A percentile compares a stretch with the other conserved stretches of the same genome.
phyloP scores from a whole-genome alignment of 805 yeast species.

The Priceomyces fermenticarens region DNA sequence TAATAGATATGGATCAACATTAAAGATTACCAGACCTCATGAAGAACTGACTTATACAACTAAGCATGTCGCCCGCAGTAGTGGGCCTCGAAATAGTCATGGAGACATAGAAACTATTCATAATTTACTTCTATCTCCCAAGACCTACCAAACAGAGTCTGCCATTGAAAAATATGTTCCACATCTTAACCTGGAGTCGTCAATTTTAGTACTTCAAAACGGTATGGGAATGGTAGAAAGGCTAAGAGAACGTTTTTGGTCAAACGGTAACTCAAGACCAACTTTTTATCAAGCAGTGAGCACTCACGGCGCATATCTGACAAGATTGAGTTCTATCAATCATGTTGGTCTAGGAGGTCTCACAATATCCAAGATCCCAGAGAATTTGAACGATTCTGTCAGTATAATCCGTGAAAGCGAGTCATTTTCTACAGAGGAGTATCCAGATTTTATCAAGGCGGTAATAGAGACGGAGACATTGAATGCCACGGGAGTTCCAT shows the following conservation, averaged over 20 bases:
- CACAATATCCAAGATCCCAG: slow-evolving; percentile 56
- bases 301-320: slow-evolving; percentile 76
- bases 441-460: slow-evolving; percentile 18
- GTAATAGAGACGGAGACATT: slow-evolving; percentile 21
- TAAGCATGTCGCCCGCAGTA: slow-evolving; percentile 19
- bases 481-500: slow-evolving; percentile 26
- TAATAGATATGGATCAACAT: slow-evolving; percentile 35
- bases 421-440: slow-evolving; percentile 1
- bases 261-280: slow-evolving; percentile 45
- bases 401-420: slow-evolving; percentile 9
- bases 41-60: slow-evolving; percentile 15
- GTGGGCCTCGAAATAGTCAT: slow-evolving; percentile 12
- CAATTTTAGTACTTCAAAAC: slow-evolving; percentile 73
- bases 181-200: slow-evolving; percentile 47
- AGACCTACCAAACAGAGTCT: slow-evolving; percentile 66
- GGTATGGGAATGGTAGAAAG: slow-evolving; percentile 73
- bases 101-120: slow-evolving; percentile 30
- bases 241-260: slow-evolving; percentile 55
- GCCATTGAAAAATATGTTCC: slow-evolving; percentile 59
- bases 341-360: slow-evolving; percentile 77
- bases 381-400: background rate
- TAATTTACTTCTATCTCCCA: slow-evolving; percentile 72
- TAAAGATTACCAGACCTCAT: slow-evolving; percentile 24
- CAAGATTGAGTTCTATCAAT: slow-evolving; percentile 24
- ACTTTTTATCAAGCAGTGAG: slow-evolving; percentile 70